Evolutionary conservation across 1,284 basidiomycete genomes (phyloP).

Genomic region (Marasmius tenuissimus): DNA sequence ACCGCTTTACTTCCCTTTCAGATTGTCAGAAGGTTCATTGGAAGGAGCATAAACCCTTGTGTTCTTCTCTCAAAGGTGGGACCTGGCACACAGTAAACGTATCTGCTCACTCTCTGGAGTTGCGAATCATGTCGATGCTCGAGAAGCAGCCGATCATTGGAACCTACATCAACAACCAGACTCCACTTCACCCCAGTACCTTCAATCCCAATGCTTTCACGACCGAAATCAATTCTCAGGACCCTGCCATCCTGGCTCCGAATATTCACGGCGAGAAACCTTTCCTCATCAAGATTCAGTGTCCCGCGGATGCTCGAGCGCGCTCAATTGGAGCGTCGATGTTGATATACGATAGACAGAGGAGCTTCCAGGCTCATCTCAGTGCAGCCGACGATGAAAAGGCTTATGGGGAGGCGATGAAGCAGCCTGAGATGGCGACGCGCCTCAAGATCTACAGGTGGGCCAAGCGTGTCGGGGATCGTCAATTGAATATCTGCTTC

Average conservation of each 20-base stretch:
- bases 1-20: not conserved
- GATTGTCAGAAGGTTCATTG: slow-evolving; percentile 32
- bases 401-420: slow-evolving; percentile 19
- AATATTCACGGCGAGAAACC: slow-evolving; percentile 34
- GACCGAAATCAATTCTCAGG: no score
- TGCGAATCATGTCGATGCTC: not conserved
- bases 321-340: slow-evolving; percentile 19
- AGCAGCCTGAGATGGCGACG: slow-evolving; percentile 13
- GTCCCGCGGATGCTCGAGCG: slow-evolving; percentile 10
- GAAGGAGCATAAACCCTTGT: slow-evolving; percentile 37
- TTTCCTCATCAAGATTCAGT: slow-evolving; percentile 45
- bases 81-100: slow-evolving; percentile 36
- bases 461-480: slow-evolving; percentile 27
- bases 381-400: slow-evolving; percentile 13
- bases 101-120: not conserved
- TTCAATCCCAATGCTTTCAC: no score
- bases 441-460: slow-evolving; percentile 31
- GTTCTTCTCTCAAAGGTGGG: slow-evolving; percentile 38
- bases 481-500: slow-evolving; percentile 26
- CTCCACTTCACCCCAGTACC: not conserved
- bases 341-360: slow-evolving; percentile 41
- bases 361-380: slow-evolving; percentile 35
- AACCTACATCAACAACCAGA: not conserved
- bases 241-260: slow-evolving; percentile 17
- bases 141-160: not conserved